Percentiles rank a stretch among this genome's conserved stretches.
Conservation (phyloP, 2,329 filamentous ascomycete species). For the Sclerotinia borealis region DNA sequence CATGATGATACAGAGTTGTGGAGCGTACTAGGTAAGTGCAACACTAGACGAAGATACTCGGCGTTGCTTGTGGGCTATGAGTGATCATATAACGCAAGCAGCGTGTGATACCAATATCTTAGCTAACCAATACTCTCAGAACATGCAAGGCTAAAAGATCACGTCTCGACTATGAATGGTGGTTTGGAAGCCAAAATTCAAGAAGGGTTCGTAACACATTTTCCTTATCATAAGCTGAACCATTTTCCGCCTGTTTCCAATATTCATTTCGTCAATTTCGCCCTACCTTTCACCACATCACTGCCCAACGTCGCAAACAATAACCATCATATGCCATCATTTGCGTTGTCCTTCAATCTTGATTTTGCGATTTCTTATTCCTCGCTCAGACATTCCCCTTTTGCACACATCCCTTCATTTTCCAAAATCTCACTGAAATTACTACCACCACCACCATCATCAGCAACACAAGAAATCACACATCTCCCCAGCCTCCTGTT, state of each 20-base stretch:
- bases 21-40: slow-evolving; percentile 77
- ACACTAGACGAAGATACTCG: slow-evolving; percentile 11
- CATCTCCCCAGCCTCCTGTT: background rate
- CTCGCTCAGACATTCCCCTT: background rate
- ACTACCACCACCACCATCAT: background rate
- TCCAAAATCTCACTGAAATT: background rate
- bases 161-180: slow-evolving; percentile 79
- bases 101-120: slow-evolving; percentile 23
- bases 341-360: background rate
- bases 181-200: slow-evolving; percentile 85
- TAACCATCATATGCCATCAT: slow-evolving; percentile 12
- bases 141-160: slow-evolving; percentile 88
- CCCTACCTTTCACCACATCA: slow-evolving; percentile 13
- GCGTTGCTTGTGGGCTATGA: slow-evolving; percentile 25
- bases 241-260: background rate
- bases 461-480: background rate
- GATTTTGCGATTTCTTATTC: slow-evolving; percentile 1
- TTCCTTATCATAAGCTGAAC: slow-evolving; percentile 13
- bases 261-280: slow-evolving; percentile 11
- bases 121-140: slow-evolving; percentile 50
- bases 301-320: slow-evolving; percentile 13
- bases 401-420: background rate
- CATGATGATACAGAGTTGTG: slow-evolving; percentile 96
- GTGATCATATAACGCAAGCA: slow-evolving; percentile 23
- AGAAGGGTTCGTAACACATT: slow-evolving; percentile 68